Conservation (phyloP, 1,284 basidiomycete genomes). For the Coriolopsis trogii region DNA sequence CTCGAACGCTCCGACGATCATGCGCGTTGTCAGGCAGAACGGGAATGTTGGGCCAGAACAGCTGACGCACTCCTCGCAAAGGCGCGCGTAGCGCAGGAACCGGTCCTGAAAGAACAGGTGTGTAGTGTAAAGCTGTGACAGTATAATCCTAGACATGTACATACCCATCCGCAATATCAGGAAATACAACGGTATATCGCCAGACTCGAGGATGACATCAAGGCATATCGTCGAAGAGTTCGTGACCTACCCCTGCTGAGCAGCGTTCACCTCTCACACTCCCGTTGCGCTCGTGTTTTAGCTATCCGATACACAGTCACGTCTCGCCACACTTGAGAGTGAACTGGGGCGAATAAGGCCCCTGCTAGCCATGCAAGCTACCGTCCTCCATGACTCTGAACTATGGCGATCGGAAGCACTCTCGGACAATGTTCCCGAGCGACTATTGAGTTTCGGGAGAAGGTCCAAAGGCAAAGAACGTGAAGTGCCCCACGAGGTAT, state of each 20-base stretch:
- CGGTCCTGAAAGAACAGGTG: constrained; percentile 42
- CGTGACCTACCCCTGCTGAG: constrained; percentile 7
- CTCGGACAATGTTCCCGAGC: not conserved
- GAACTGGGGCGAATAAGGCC: constrained; percentile 59
- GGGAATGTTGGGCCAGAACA: constrained; percentile 60
- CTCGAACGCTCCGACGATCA: constrained; percentile 54
- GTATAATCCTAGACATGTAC: not conserved
- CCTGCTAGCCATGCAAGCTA: constrained; percentile 56
- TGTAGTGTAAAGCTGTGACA: not conserved
- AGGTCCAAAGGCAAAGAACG: constrained; percentile 20
- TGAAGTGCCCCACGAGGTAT: constrained; percentile 6
- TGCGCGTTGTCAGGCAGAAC: constrained; percentile 58
- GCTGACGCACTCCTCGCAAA: constrained; percentile 63
- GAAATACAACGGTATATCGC: constrained; percentile 52
- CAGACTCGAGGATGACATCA: constrained; percentile 55
- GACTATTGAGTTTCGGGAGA: constrained; percentile 1
- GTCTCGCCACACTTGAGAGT: constrained; percentile 48
- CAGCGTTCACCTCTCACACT: not conserved
- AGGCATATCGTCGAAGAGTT: constrained; percentile 57
- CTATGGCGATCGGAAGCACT: constrained; percentile 20
- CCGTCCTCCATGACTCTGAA: constrained; percentile 24
- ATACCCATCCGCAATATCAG: constrained; percentile 37
- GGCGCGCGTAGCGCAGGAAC: constrained; percentile 40
- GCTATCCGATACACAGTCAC: constrained; percentile 49
- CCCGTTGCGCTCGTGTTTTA: constrained; percentile 26